These are phyloP conservation scores for Puccinia polysora DNA, from an alignment of 1,284 basidiomycete genomes.

Conservation along the genomic window DNA sequence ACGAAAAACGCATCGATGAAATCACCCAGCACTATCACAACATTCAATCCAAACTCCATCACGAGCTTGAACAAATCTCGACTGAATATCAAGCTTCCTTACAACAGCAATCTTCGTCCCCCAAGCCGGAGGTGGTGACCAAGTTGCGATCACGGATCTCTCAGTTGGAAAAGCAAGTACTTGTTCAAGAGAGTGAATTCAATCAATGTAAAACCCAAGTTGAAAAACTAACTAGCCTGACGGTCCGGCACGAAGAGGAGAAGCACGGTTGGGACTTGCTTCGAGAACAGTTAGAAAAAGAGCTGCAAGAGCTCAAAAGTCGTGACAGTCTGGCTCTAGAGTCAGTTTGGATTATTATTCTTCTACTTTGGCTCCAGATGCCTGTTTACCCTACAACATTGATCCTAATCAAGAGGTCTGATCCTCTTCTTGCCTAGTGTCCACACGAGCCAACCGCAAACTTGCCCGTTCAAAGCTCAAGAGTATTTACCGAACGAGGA, in stretches of 20 bases:
- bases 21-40: slow-evolving; percentile 21
- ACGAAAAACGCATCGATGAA: slow-evolving; percentile 11
- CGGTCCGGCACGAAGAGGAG: neutral
- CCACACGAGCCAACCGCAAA: too few species aligned
- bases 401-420: neutral
- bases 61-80: slow-evolving; percentile 12
- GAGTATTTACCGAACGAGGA: too few species aligned
- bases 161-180: slow-evolving; percentile 1
- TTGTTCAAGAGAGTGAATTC: neutral
- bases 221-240: neutral
- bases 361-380: neutral
- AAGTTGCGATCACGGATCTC: neutral
- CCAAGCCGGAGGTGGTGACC: neutral
- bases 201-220: neutral
- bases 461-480: too few species aligned
- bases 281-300: neutral
- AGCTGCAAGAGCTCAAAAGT: slow-evolving; percentile 1
- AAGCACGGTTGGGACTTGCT: slow-evolving; percentile 1
- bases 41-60: slow-evolving; percentile 22
- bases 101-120: neutral
- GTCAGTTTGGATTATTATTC: neutral
- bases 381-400: neutral
- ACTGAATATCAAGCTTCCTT: slow-evolving; percentile 16
- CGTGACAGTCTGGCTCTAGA: neutral
- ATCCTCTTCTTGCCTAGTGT: neutral